Evolutionary conservation across 2,329 filamentous ascomycete species (phyloP), one percentile per base, ranked within the genome.

Genomic region (Akanthomyces dipterigenus): DNA sequence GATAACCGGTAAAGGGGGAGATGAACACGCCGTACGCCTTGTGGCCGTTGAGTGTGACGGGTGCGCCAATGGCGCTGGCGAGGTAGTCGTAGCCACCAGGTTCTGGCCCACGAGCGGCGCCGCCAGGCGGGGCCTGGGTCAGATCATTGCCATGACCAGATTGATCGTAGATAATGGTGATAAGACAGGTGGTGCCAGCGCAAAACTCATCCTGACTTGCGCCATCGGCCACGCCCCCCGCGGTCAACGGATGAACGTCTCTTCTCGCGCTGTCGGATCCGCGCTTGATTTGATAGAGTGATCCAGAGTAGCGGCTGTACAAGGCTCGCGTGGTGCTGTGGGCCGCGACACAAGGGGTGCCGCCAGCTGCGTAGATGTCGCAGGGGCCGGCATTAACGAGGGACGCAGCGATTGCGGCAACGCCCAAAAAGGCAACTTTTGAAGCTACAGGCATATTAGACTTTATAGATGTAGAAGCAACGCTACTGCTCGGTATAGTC

Each of bases 91-190:
- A 82, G 48, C 84, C 84, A 67, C 80, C 77, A 31, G 75, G 45
- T 24, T 83, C 82, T 0, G 85, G 85, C 14, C 86, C 86, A 0
- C 67, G 72, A 65, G 82, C 85, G 28, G 76, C 82, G 1, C 85
- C 86, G 0, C 80, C 80, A 0, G 83, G 82, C 14, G 69, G 69
- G 2, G 85, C 86, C 64, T 84, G 84, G 0, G 80, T 86, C 3
- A 88, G 82, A 66, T 88, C 81, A 64, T 88, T 88, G 0, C 77
- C 77, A 1, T 72, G 72, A 57, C 84, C 84, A 16, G 85, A 86
- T 71, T 88, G 86, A 69, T 88, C 86, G 68, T 88, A 88, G 57
- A 87, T 87, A 66, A 83, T 78, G 0, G 79, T 81, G 68, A 88
- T 88, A 20, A 86, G 73, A 67, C 86, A 88, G 12, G 83, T 88